These are phyloP conservation scores for Ulmus americana DNA, from an alignment of 331 rosid species.

Conservation along the genomic window DNA sequence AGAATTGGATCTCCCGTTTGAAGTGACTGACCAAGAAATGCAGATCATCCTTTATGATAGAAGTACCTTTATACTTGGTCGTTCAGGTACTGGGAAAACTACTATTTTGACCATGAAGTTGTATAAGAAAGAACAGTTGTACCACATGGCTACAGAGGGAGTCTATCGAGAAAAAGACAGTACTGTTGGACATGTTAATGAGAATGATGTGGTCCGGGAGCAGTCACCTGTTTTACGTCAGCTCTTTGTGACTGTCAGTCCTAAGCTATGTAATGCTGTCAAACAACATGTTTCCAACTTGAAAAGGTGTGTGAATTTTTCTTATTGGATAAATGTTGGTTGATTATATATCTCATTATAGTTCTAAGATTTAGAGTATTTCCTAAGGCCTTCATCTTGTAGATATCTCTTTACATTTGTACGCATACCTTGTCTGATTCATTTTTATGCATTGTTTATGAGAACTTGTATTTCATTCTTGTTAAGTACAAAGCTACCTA, in stretches of 20 bases:
- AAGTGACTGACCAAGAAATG: slow-evolving; percentile 53
- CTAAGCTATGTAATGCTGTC: slow-evolving; percentile 57
- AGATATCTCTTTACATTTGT: not conserved
- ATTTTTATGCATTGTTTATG: no score
- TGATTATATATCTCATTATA: no score
- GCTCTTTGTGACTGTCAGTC: slow-evolving; percentile 72
- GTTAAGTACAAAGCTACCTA: no score
- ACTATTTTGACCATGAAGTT: slow-evolving; percentile 65
- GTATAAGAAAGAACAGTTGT: slow-evolving; percentile 41
- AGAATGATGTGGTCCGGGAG: slow-evolving; percentile 5
- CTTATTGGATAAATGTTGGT: no score
- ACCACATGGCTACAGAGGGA: slow-evolving; percentile 30
- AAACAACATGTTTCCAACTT: slow-evolving; percentile 48
- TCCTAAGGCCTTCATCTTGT: no score
- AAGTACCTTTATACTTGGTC: slow-evolving; percentile 60
- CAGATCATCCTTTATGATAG: slow-evolving; percentile 43
- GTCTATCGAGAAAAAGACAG: not conserved
- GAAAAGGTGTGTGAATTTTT: slow-evolving; percentile 40
- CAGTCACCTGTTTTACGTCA: slow-evolving; percentile 35
- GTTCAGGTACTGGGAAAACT: slow-evolving; percentile 82
- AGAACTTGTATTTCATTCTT: no score
- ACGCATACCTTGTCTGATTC: not conserved
- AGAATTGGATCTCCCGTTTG: slow-evolving; percentile 62
- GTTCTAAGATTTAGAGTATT: no score
- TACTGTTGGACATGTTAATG: slow-evolving; percentile 15